These are phyloP conservation scores for Houttuynia cordata DNA, from an alignment of 164 flowering plant genomes.

Conservation along the genomic window DNA sequence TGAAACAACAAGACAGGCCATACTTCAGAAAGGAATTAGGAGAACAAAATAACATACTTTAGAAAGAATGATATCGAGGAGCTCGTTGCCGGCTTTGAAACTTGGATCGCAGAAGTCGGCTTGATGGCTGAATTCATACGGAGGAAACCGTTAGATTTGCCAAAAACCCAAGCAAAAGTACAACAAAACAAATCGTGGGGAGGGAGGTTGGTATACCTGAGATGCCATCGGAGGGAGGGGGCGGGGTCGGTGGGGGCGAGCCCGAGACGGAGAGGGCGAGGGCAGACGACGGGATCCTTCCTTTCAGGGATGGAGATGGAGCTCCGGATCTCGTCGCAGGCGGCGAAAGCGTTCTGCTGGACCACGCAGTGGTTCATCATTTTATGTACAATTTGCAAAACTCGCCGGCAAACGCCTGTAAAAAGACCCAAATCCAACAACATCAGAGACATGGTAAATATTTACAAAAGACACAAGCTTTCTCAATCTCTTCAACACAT, in stretches of 20 bases:
- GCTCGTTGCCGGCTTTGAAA: conserved; percentile 48
- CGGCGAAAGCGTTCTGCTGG: conserved; percentile 30
- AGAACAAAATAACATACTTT: conserved; percentile 57
- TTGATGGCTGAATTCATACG: conserved; percentile 36
- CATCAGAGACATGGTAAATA: no score
- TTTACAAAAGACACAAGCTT: no score
- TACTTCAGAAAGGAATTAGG: background rate
- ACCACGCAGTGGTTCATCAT: conserved; percentile 49
- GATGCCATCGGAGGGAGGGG: conserved; percentile 47
- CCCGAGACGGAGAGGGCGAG: conserved; percentile 74
- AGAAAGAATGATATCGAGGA: conserved; percentile 61
- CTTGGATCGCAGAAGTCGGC: conserved; percentile 47
- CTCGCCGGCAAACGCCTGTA: conserved; percentile 11
- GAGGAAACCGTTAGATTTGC: background rate
- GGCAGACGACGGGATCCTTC: conserved; percentile 37
- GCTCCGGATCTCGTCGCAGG: conserved; percentile 14
- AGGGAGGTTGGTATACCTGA: conserved; percentile 29
- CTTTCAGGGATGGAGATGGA: background rate
- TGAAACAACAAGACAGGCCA: no score
- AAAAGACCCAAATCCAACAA: background rate
- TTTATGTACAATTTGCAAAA: conserved; percentile 2
- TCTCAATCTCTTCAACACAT: background rate
- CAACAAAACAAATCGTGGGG: no score
- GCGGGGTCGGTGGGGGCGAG: conserved; percentile 22
- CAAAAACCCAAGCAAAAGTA: no score